Base-by-base conservation (phyloP, 495 filamentous ascomycete genomes). In the Neurospora terricola region DNA sequence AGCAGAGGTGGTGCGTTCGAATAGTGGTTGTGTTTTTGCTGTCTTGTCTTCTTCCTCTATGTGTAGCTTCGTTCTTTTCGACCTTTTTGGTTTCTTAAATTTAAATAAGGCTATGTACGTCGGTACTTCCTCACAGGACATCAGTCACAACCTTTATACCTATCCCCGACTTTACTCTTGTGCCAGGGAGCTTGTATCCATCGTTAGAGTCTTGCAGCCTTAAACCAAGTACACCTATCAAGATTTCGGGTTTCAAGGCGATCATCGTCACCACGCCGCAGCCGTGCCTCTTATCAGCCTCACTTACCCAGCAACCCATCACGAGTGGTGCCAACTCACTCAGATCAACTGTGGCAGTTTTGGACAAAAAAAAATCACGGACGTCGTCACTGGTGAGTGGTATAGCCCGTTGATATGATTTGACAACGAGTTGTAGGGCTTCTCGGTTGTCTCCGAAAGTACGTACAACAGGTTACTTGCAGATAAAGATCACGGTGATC, bases 31-130 rank as follows among this genome's bases (percentile, higher is more conserved):
- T 54, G 10, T 54, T 10, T 6, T 54, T 12, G 1, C 5, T 27
- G 1, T n/a, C 0, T 18, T 27, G n/a, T 27, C 27, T 27, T 2
- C 2, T 14, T 3, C n/a, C n/a, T n/a, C n/a, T n/a, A n/a, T n/a
- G n/a, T n/a, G n/a, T n/a, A n/a, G n/a, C n/a, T n/a, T n/a, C n/a
- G 34, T 11, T 7, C 3, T n/a, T 9, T 23, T 66, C 12, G 34
- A 9, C 3, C 1, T 23, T n/a, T 11, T 23, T n/a, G 11, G 3
- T 18, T 66, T 34, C 7, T 62, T 5, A 7, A 27, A 6, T 6
- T 21, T 45, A 8, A 18, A 16, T 27, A 62, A 14, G 23, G 4
- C 5, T 1, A 14, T 16, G 54, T 6, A 30, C 54, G 6, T 62
- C 2, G 54, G 27, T 66, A 9, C 54, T 30, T 14, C 27, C 54